These are phyloP conservation scores for Xenoacremonium recifei DNA, from an alignment of 2,329 filamentous ascomycete species.

Conservation along the genomic window DNA sequence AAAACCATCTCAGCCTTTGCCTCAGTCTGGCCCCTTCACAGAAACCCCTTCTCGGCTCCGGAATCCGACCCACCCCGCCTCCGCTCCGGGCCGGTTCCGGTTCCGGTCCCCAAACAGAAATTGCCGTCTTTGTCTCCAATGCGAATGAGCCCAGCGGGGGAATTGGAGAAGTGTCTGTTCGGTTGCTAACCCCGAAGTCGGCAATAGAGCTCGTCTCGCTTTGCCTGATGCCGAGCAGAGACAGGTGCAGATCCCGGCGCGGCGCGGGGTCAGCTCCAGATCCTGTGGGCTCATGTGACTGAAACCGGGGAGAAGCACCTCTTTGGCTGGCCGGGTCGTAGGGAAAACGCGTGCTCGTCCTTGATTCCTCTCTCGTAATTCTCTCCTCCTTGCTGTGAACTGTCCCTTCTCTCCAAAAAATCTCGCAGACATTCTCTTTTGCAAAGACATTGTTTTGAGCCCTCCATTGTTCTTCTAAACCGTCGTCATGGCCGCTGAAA, in stretches of 20 bases:
- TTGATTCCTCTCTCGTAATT: constrained; percentile 3
- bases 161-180: constrained; percentile 6
- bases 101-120: constrained; percentile 14
- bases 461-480: neutral
- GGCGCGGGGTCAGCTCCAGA: constrained; percentile 19
- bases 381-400: neutral
- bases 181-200: constrained; percentile 16
- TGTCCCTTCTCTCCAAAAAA: neutral
- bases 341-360: constrained; percentile 2
- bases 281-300: constrained; percentile 23
- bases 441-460: neutral
- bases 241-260: neutral
- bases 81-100: constrained; percentile 22
- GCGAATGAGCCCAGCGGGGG: constrained; percentile 8
- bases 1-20: too few relatives aligned
- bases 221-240: neutral
- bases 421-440: neutral
- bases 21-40: too few relatives aligned
- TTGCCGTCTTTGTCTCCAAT: neutral
- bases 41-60: neutral
- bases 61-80: too few relatives aligned
- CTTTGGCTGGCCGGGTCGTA: neutral
- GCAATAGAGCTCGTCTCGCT: too few relatives aligned
- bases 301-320: constrained; percentile 9
- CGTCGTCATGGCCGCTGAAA: constrained; percentile 22